phyloP scores from a whole-genome alignment of 208 protist genomes.

The Crithidia acanthocephali region DNA sequence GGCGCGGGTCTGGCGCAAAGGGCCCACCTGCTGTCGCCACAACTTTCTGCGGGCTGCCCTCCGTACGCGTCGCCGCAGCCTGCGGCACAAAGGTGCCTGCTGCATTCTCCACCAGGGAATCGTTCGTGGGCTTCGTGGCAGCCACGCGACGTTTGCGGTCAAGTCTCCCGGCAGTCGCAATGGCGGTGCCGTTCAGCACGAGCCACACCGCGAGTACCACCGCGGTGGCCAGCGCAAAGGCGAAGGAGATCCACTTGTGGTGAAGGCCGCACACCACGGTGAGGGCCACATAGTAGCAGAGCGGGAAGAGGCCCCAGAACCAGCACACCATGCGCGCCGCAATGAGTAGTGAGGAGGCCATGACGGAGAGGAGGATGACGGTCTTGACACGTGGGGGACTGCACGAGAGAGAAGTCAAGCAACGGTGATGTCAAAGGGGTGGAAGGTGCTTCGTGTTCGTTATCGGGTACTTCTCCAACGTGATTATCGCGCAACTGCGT shows the following conservation, averaged over 20 bases:
- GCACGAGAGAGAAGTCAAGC: too few relatives aligned
- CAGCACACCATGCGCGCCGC: constrained; percentile 27
- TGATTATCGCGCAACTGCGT: too few relatives aligned
- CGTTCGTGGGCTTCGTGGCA: too few relatives aligned
- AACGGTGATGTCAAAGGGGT: too few relatives aligned
- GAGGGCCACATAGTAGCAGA: constrained; percentile 49
- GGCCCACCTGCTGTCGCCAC: not conserved
- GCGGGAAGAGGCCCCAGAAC: constrained; percentile 29
- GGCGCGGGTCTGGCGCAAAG: too few relatives aligned
- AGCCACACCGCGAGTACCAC: constrained; percentile 22
- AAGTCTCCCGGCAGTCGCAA: constrained; percentile 11
- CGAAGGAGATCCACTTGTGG: constrained; percentile 39
- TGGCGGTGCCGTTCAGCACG: constrained; percentile 15
- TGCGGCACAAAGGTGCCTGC: not conserved
- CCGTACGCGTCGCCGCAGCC: not conserved
- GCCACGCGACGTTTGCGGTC: not conserved
- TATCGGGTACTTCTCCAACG: too few relatives aligned
- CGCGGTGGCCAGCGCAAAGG: constrained; percentile 26
- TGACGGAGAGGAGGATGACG: not conserved
- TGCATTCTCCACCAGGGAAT: not conserved
- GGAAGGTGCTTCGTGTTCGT: too few relatives aligned
- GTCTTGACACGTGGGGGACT: too few relatives aligned
- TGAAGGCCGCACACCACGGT: constrained; percentile 32
- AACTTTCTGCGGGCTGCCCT: not conserved
- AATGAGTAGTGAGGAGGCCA: not conserved